Evolutionary conservation across 2,329 filamentous ascomycete species (phyloP), one percentile per base, ranked within the genome.

Genomic region (Myriangium duriaei): DNA sequence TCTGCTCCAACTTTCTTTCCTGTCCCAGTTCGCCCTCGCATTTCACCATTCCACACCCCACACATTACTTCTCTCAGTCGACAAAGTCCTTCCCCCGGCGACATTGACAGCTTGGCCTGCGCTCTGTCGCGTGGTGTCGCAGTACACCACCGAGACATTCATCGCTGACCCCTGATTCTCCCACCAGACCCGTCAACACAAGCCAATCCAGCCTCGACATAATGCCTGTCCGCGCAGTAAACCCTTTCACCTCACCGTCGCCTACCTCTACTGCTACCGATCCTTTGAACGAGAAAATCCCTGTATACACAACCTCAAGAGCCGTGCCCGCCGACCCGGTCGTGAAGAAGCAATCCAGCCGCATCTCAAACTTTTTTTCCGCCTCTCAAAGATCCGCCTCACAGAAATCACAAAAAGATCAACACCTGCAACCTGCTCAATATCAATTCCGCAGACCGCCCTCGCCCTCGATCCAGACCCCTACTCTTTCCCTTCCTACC

Each of bases 401-500:
- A 35, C 47, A 35, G 48, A 49, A 42, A 34, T 46, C 36, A 40
- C 45, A 63, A 63, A 44, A 59, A 58, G 46, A 53, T 58, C 51
- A 62, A 36, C 45, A 51, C 11, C 45, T 43, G 29, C 45, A 45
- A 30, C 39, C 73, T 44, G 66, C 66, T 10, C 39, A 34, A 37
- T 64, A 68, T 51, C 64, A 70, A 49, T 74, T 81, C 56, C 74
- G 81, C 48, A 32, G 36, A 28, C 71, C 63, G 16, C 67, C 72
- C 36, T 71, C 76, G 29, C 70, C 73, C 41, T 71, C 76, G 44
- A 79, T 85, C 52, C 78, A 76, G 46, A 72, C 76, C 41, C 71
- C 85, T 30, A 79, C 81, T 42, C 65, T 87, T 46, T 82, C 84
- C 33, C 67, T 95, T 51, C 88, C 88, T 28, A 88, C 81, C 38